These are phyloP conservation scores for Hortiboletus flavorubellus DNA, from an alignment of 768 basidiomycete species.

Conservation along the genomic window DNA sequence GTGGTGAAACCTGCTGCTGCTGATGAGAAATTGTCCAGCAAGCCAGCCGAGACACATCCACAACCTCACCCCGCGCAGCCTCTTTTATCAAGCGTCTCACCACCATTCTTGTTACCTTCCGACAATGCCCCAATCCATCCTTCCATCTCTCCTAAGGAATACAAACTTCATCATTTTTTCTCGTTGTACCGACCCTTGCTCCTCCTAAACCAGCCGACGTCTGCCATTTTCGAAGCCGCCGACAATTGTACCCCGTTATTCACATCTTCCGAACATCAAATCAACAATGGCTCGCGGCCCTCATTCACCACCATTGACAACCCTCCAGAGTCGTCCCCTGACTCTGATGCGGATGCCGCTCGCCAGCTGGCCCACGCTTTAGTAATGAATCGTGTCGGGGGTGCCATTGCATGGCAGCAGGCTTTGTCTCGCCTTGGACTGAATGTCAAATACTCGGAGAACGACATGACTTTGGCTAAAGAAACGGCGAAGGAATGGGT, in stretches of 20 bases:
- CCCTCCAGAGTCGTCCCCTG: conserved; percentile 49
- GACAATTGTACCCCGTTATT: conserved; percentile 19
- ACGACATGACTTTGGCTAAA: conserved; percentile 49
- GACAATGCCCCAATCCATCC: conserved; percentile 43
- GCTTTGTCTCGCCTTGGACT: conserved; percentile 64
- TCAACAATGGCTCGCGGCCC: conserved; percentile 26
- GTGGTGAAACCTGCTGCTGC: conserved; percentile 15
- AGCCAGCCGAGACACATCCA: conserved; percentile 21
- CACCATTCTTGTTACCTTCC: conserved; percentile 12
- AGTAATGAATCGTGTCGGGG: conserved; percentile 62
- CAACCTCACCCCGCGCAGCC: conserved; percentile 11
- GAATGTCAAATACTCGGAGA: conserved; percentile 46
- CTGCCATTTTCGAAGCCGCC: conserved; percentile 47
- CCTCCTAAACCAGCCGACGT: conserved; percentile 58
- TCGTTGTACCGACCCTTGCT: conserved; percentile 77
- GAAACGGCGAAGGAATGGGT: conserved; percentile 59
- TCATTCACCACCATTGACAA: conserved; percentile 37
- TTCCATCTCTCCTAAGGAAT: conserved; percentile 58
- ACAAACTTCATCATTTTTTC: conserved; percentile 83
- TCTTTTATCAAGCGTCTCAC: conserved; percentile 12
- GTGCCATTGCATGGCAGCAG: conserved; percentile 64
- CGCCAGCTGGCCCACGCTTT: conserved; percentile 74
- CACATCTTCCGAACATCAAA: conserved; percentile 19
- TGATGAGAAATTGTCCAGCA: conserved; percentile 30
- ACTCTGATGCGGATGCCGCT: conserved; percentile 77